These are phyloP conservation scores for Chamaecyparis obtusa DNA, from an alignment of 75 land plant species.

Conservation along the genomic window DNA sequence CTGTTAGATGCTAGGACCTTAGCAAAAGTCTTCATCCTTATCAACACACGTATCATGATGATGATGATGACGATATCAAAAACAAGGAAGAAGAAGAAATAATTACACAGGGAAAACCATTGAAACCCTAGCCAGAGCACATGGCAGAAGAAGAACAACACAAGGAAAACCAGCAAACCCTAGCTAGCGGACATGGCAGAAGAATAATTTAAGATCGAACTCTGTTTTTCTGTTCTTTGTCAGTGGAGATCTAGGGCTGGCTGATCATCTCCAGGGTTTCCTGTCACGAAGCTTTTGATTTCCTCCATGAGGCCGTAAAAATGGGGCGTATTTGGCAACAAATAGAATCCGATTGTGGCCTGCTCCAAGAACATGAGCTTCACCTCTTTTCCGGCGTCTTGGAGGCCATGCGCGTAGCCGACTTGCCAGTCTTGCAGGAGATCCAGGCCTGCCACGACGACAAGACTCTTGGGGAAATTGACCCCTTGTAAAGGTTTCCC, in stretches of 20 bases:
- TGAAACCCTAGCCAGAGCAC: no score
- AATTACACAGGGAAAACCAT: background rate
- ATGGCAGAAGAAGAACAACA: no score
- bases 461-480: conserved; percentile 61
- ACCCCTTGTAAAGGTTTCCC: conserved; percentile 30
- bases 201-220: no score
- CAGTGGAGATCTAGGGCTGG: background rate
- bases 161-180: background rate
- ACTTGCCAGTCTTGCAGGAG: conserved; percentile 80
- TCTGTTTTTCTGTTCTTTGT: background rate
- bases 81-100: no score
- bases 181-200: no score
- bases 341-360: conserved; percentile 78
- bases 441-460: conserved; percentile 76
- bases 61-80: background rate
- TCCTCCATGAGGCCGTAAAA: conserved; percentile 64
- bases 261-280: background rate
- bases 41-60: background rate
- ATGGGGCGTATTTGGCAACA: conserved; percentile 72
- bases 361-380: conserved; percentile 51
- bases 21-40: conserved; percentile 11
- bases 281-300: conserved; percentile 43
- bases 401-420: conserved; percentile 57
- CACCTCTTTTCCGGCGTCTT: conserved; percentile 54
- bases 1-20: background rate